Base-by-base conservation (phyloP, 1,284 basidiomycete species). In the Peniophora sp. region DNA sequence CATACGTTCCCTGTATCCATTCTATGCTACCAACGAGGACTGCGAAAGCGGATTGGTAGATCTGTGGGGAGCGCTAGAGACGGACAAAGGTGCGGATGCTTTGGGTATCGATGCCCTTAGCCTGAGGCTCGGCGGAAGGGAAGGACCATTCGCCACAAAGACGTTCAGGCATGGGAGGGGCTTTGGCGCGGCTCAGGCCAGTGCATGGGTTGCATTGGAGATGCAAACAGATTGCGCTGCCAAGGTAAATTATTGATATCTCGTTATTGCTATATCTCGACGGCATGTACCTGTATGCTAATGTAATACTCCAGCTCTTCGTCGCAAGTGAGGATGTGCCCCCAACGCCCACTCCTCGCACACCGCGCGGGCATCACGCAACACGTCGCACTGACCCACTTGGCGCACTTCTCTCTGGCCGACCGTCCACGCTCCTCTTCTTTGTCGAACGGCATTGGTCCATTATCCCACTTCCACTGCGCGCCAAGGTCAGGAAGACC, bases 351-450 rank as follows among this genome's bases (percentile, higher is more conserved):
- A 23, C 59, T 16, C 27, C 27, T 32, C 27, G 27, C 27, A 32
- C 27, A 32, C 27, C 27, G 27, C 27, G 27, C 27, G 27, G 27
- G n/a, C 6, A n/a, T 41, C 16, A 8, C 8, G 16, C 38, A 8
- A 41, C n/a, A n/a, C 38, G 38, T 6, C 38, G 19, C 8, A 20
- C 5, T 8, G 19, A 17, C n/a, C 38, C 38, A 6, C 38, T 20
- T n/a, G 54, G 57, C 24, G 61, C 59, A 52, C 63, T 67, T 55
- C 73, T 74, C 49, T 64, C 65, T 47, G 85, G 84, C 57, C 77
- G 80, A 50, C 67, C 94, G 1, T 93, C 97, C 66, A 71, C 83
- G 2, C 69, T 96, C 1, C 75, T 93, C n/a, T 95, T 97, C 69
- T 70, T 95, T 58, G 75, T 92, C 52, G 83, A 89, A 58, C 74